Conservation (phyloP, 2,329 filamentous ascomycete species). For the Colletotrichum lindemuthianum region DNA sequence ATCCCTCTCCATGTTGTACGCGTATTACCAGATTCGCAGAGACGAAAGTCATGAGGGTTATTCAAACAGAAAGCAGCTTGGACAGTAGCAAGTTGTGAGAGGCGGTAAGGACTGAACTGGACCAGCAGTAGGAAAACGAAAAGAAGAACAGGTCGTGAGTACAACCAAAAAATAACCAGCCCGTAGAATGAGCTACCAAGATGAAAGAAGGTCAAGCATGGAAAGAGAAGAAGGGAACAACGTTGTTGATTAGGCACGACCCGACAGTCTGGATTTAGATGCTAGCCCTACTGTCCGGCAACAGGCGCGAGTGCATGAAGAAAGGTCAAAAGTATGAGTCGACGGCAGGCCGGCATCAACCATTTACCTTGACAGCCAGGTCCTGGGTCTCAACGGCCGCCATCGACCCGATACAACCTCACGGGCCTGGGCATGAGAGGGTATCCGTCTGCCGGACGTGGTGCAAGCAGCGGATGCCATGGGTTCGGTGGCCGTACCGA, state of each 20-base stretch:
- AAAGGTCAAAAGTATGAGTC: conserved; percentile 5
- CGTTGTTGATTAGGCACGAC: conserved; percentile 24
- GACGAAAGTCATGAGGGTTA: not conserved
- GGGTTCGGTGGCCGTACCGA: conserved; percentile 3
- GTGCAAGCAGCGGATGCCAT: conserved; percentile 1
- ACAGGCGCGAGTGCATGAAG: conserved; percentile 6
- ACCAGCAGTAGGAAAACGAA: conserved; percentile 18
- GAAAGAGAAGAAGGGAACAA: conserved; percentile 6
- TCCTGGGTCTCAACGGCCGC: not conserved
- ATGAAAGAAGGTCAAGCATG: conserved; percentile 1
- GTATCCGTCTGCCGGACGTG: not conserved
- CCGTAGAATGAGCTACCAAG: not conserved
- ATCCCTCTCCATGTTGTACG: conserved; percentile 25
- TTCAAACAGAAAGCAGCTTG: conserved; percentile 24
- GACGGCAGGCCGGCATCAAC: not conserved
- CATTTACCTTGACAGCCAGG: not conserved
- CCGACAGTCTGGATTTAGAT: conserved; percentile 5
- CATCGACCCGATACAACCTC: conserved; percentile 17
- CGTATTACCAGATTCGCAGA: not conserved
- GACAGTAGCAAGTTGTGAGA: not conserved
- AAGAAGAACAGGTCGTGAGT: not conserved
- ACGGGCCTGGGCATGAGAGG: conserved; percentile 19
- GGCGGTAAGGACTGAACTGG: conserved; percentile 22
- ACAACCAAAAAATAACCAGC: not conserved
- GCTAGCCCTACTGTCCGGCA: conserved; percentile 11